These are phyloP conservation scores for Exobasidium rhododendri DNA, from an alignment of 1,284 basidiomycete genomes.

Conservation along the genomic window DNA sequence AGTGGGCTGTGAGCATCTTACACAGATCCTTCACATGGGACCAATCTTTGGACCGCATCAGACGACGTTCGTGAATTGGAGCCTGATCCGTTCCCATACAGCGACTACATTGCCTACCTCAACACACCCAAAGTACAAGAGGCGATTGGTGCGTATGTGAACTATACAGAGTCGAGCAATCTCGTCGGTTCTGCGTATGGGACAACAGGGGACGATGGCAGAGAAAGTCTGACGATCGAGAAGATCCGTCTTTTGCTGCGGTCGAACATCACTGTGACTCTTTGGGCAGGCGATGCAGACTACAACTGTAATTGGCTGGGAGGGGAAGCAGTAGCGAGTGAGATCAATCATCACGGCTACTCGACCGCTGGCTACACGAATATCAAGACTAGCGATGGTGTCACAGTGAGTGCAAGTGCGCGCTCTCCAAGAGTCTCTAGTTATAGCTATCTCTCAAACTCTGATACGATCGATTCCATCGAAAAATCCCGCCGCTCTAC, in stretches of 20 bases:
- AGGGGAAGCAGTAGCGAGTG: constrained; percentile 25
- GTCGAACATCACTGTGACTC: constrained; percentile 28
- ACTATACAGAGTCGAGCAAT: constrained; percentile 30
- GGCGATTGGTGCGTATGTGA: constrained; percentile 38
- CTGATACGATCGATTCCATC: too few species aligned
- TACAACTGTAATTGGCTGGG: constrained; percentile 44
- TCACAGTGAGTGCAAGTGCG: constrained; percentile 3
- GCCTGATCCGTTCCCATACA: constrained; percentile 41
- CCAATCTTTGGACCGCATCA: too few species aligned
- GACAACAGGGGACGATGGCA: constrained; percentile 31
- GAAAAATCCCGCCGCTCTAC: too few species aligned
- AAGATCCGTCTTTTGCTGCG: constrained; percentile 28
- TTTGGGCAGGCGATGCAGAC: constrained; percentile 39
- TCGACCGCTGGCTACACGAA: constrained; percentile 27
- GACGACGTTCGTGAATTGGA: constrained; percentile 27
- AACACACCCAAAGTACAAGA: constrained; percentile 27
- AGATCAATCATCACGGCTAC: constrained; percentile 25
- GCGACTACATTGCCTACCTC: constrained; percentile 34
- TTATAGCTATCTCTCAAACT: too few species aligned
- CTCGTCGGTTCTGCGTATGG: constrained; percentile 26
- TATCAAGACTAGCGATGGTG: constrained; percentile 20
- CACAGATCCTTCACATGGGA: too few species aligned
- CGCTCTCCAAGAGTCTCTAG: too few species aligned
- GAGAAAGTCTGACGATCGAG: constrained; percentile 23
- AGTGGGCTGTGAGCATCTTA: too few species aligned